Conservation (phyloP, 1,284 basidiomycete species). For the Fomitopsis pinicola region DNA sequence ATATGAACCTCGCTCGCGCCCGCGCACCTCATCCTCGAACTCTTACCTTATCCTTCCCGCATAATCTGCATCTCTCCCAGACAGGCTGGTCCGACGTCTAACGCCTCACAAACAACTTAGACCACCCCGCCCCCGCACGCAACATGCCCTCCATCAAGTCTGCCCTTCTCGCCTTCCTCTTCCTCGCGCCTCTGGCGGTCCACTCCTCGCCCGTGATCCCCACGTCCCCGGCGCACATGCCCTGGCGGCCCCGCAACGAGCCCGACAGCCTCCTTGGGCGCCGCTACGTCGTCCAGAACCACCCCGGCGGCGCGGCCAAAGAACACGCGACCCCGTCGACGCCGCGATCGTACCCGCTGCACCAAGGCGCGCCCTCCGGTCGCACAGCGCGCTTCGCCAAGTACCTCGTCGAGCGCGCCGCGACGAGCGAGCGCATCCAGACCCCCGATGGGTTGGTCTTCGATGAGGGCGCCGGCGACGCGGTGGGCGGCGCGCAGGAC, state of each 20-base stretch:
- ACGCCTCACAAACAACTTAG: not conserved
- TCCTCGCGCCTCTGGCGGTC: slow-evolving; percentile 8
- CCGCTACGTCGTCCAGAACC: slow-evolving; percentile 15
- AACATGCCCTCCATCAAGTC: slow-evolving; percentile 1
- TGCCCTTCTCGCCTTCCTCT: slow-evolving; percentile 5
- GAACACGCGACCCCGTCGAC: not conserved
- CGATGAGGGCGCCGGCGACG: slow-evolving; percentile 1
- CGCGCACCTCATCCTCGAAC: not conserved
- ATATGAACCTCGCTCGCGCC: not conserved
- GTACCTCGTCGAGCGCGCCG: slow-evolving; percentile 10
- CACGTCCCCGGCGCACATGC: not conserved
- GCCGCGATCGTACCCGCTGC: not conserved
- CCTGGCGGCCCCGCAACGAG: not conserved
- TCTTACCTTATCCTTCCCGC: not conserved
- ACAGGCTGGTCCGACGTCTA: slow-evolving; percentile 11
- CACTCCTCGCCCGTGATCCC: slow-evolving; percentile 1
- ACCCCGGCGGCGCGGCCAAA: not conserved
- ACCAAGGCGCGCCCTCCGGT: not conserved
- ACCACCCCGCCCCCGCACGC: not conserved
- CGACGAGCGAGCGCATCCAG: not conserved
- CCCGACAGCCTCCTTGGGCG: slow-evolving; percentile 17
- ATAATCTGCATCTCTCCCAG: not conserved
- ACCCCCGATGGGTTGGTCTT: not conserved
- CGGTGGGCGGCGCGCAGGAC: not conserved
- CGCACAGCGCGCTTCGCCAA: slow-evolving; percentile 6